Evolutionary conservation across 345 rosid species (phyloP), one percentile per base, ranked within the genome.

Genomic region (Eucalyptus cloeziana): DNA sequence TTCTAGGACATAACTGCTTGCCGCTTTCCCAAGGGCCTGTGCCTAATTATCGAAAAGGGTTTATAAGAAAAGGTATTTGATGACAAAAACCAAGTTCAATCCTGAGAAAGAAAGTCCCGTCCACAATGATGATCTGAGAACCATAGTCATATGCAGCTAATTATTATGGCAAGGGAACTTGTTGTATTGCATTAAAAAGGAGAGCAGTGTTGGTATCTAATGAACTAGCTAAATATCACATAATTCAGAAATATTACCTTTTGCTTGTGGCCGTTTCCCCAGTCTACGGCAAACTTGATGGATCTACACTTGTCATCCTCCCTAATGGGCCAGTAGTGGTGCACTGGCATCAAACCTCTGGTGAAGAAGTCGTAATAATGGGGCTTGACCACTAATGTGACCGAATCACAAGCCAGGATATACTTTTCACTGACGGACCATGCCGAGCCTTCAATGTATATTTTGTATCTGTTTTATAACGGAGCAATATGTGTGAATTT

Each of bases 391-490:
- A 94, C 49, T 12, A 96, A 91, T 21, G 98, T 91, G 25, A 94
- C 91, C 15, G 99, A 96, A 90, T 96, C 95, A 86, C 99, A 96
- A 12, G 99, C 96, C 83, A 96, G 92, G 86, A 96, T 96, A 92
- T 96, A 96, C 90, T 96, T 96, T 89, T 96, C 96, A 49, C 98
- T 96, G 13, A 96, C 98, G 1, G 99, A 96, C 99, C 98, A 96
- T 1, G 96, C 98, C 5, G 95, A 93, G 27, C 99, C 98, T 93
- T 96, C 99, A 19, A 96, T 93, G 71, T 96, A 96, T 86, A 96
- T 96, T 93, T 96, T 96, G 67, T 94, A 96, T 91, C 99, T 96
- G 90, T 45, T 89, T 51, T 52, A 45, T 85, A 88, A 69, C 30
- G n/a, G 4, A 54, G 76, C 86, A 64, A 54, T 3, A 8, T 25